phyloP scores from a whole-genome alignment of 805 yeast species.

The Teunomyces atbi region DNA sequence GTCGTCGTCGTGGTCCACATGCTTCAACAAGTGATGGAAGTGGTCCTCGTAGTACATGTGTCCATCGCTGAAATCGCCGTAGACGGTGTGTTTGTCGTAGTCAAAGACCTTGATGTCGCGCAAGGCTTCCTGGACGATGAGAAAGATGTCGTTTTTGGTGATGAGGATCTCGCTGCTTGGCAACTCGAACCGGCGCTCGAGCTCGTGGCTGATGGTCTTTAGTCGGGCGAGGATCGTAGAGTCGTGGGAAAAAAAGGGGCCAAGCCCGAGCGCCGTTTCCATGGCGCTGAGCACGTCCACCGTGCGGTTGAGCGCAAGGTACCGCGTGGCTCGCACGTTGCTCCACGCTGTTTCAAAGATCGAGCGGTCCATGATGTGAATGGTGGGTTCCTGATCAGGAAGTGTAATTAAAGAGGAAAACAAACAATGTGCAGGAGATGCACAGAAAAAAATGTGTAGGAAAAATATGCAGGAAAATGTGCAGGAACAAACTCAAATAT shows the following conservation, averaged over 20 bases:
- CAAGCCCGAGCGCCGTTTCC: not conserved
- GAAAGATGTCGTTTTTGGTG: slow-evolving; percentile 12
- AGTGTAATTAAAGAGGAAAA: slow-evolving; percentile 12
- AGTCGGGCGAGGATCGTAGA: slow-evolving; percentile 5
- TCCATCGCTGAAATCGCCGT: slow-evolving; percentile 13
- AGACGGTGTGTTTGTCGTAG: slow-evolving; percentile 11
- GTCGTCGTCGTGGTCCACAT: slow-evolving; percentile 14
- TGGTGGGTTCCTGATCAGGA: slow-evolving; percentile 11
- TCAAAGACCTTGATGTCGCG: slow-evolving; percentile 19
- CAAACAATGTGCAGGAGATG: no score
- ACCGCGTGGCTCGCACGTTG: not conserved
- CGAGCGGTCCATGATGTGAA: slow-evolving; percentile 7
- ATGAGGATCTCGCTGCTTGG: slow-evolving; percentile 7
- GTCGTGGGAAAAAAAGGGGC: slow-evolving; percentile 7
- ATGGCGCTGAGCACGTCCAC: not conserved
- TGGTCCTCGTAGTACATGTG: slow-evolving; percentile 12
- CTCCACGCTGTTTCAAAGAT: not conserved
- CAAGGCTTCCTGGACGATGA: slow-evolving; percentile 13
- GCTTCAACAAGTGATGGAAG: slow-evolving; percentile 7
- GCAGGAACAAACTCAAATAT: no score
- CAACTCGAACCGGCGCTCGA: slow-evolving; percentile 8
- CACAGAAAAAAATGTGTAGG: slow-evolving; percentile 2
- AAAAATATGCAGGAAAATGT: not conserved
- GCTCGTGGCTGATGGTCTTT: slow-evolving; percentile 5
- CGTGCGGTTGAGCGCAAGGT: not conserved